Conservation (phyloP, 2,329 filamentous ascomycete species). For the Cladosporium sp. region DNA sequence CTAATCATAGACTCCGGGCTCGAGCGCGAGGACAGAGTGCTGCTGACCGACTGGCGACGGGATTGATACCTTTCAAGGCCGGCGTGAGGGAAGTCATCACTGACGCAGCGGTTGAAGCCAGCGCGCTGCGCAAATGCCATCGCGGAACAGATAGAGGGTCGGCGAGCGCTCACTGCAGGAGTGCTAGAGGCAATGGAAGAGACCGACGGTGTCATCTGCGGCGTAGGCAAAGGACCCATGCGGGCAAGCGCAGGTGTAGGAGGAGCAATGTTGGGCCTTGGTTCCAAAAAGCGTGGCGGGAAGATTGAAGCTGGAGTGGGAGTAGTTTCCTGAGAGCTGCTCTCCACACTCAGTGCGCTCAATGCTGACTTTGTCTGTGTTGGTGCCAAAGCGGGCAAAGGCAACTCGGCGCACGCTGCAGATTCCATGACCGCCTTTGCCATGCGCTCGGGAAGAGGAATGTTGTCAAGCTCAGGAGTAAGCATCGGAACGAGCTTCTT, state of each 20-base stretch:
- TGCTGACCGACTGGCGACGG: conserved; percentile 51
- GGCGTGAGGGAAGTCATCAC: conserved; percentile 48
- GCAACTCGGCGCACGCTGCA: conserved; percentile 10
- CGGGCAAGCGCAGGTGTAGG: conserved; percentile 57
- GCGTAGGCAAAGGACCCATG: conserved; percentile 60
- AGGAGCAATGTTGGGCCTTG: conserved; percentile 50
- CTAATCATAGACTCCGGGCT: conserved; percentile 66
- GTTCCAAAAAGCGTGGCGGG: conserved; percentile 52
- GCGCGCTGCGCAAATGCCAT: conserved; percentile 59
- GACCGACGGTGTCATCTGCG: conserved; percentile 58
- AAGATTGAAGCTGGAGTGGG: conserved; percentile 42
- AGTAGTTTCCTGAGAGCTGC: conserved; percentile 40
- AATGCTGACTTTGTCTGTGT: neutral
- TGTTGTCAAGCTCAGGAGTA: conserved; percentile 57
- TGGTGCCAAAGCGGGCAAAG: neutral
- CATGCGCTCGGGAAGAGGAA: conserved; percentile 27
- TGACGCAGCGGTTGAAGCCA: conserved; percentile 55
- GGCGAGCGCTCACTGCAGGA: conserved; percentile 62
- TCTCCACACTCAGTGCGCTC: conserved; percentile 5
- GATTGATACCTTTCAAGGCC: conserved; percentile 25
- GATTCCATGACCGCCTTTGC: conserved; percentile 15
- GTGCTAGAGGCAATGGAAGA: conserved; percentile 50
- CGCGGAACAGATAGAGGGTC: conserved; percentile 59
- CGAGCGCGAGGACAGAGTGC: conserved; percentile 53
- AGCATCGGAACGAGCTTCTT: conserved; percentile 55